Base-by-base conservation (phyloP, 768 basidiomycete genomes). In the Clathrus columnatus region DNA sequence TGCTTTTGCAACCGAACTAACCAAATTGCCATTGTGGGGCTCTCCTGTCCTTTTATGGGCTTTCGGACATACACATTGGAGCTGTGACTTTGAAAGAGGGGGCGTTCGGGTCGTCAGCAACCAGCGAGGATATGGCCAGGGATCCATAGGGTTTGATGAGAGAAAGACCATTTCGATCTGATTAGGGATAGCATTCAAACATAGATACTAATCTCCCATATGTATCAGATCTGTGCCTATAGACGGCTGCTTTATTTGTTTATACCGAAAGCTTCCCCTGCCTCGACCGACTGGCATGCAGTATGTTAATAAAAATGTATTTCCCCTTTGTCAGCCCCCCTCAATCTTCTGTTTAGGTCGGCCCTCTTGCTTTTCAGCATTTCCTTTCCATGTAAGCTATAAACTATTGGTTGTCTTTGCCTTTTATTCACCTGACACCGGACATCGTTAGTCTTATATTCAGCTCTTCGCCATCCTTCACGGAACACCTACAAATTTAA, bases 391-490 rank as follows among this genome's bases (percentile, higher is more conserved):
- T 60, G 30, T 48, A 50, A 48, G 49, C 18, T 14, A 14, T 51
- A n/a, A n/a, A n/a, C n/a, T n/a, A n/a, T n/a, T n/a, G n/a, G n/a
- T 17, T 8, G 4, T 42, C 29, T 51, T 17, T 4, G n/a, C 2
- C 16, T 26, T 51, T 42, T 51, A 14, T 16, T 16, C 2, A 18
- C 21, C 3, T 10, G 17, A 10, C 28, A 32, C 30, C 14, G n/a
- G 4, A 36, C 11, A 80, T 78, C 72, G 43, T 79, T 80, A 0
- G 68, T 79, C 14, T 82, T 83, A 78, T 61, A 60, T 83, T 7
- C 82, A 84, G 59, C 64, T 82, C 11, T 74, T 78, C 55, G 72
- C 80, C 0, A 68, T 77, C 24, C 65, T 70, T 47, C 78, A 78
- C 54, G 74, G 75, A 0, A 69, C 78, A 32, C 63, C 68, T 11